These are phyloP conservation scores for Talaromyces piceae DNA, from an alignment of 2,329 filamentous ascomycete genomes.

Conservation along the genomic window DNA sequence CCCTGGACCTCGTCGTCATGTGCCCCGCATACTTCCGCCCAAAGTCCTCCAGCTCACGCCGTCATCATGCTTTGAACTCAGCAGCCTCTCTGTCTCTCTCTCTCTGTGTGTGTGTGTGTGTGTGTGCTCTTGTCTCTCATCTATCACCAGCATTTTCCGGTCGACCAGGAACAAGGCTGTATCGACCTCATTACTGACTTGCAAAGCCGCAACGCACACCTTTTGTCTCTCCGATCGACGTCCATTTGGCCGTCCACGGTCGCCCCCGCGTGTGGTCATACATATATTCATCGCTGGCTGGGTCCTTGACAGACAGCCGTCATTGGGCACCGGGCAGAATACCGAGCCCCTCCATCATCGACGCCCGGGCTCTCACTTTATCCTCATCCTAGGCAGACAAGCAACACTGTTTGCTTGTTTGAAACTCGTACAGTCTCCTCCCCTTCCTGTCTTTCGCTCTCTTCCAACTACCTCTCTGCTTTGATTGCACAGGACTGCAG, in stretches of 20 bases:
- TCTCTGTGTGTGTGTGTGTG: too few species aligned
- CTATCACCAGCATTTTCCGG: not conserved
- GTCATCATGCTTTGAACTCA: slow-evolving; percentile 8
- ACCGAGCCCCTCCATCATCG: not conserved
- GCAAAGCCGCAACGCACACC: too few species aligned
- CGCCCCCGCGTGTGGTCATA: not conserved
- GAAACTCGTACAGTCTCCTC: slow-evolving; percentile 1
- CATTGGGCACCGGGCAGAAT: slow-evolving; percentile 5
- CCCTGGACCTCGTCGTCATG: slow-evolving; percentile 9
- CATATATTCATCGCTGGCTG: not conserved
- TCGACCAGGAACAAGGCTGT: not conserved
- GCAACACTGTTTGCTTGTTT: not conserved
- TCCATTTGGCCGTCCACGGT: not conserved
- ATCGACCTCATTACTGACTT: too few species aligned
- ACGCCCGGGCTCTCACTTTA: not conserved
- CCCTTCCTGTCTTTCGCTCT: not conserved
- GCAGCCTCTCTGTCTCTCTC: not conserved
- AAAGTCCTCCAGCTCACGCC: slow-evolving; percentile 7
- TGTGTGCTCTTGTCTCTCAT: too few species aligned
- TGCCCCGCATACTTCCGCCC: slow-evolving; percentile 10
- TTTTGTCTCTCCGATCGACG: not conserved
- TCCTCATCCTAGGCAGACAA: slow-evolving; percentile 3
- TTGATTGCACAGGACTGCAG: not conserved
- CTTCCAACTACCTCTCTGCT: not conserved
- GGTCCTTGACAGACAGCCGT: too few species aligned